Conservation (phyloP, 257 asterid species). For the Nicotiana tabacum region DNA sequence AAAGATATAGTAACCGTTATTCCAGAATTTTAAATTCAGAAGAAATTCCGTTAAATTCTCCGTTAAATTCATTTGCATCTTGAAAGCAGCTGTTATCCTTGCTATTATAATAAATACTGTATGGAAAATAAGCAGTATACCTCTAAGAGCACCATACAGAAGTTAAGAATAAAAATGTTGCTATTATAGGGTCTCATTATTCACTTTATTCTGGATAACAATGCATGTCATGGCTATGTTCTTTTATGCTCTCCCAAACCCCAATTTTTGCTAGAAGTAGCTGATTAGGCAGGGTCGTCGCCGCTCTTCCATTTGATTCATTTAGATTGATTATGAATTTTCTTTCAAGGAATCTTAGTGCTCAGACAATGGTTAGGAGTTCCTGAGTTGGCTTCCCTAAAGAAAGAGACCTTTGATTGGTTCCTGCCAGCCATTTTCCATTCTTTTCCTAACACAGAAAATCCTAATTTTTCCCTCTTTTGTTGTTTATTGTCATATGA, state of each 20-base stretch:
- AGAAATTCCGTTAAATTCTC: background rate
- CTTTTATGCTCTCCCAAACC: background rate
- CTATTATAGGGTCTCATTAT: conserved; percentile 5
- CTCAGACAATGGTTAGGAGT: background rate
- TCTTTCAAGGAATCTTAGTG: background rate
- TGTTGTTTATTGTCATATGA: background rate
- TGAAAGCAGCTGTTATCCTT: background rate
- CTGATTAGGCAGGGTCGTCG: background rate
- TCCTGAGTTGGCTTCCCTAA: background rate
- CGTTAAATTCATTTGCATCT: background rate
- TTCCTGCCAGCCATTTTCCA: background rate
- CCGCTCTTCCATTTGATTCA: background rate
- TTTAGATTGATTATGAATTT: conserved; percentile 5
- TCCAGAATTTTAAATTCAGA: background rate
- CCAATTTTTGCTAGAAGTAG: background rate
- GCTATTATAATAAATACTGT: background rate
- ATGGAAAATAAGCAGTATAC: background rate
- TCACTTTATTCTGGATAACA: background rate
- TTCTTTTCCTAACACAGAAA: background rate
- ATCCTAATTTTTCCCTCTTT: background rate
- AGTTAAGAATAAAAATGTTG: background rate
- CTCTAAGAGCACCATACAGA: background rate
- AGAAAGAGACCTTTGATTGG: background rate
- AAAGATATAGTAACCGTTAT: background rate
- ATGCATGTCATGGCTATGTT: background rate